Percentiles rank a stretch among this genome's conserved stretches.
Conservation (phyloP, 345 rosid species). For the Gossypium herbaceum region DNA sequence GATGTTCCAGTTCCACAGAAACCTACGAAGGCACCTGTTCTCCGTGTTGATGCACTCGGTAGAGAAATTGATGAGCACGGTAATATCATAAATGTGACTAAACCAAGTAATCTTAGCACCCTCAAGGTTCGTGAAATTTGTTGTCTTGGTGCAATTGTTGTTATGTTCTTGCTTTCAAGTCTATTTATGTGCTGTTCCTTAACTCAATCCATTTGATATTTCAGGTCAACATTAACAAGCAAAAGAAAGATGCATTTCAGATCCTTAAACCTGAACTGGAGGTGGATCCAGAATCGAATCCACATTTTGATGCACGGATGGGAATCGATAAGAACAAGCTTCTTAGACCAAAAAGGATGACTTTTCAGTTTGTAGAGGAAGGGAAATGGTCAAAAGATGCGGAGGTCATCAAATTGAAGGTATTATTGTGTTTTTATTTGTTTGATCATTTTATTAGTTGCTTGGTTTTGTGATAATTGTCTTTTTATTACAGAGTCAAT, state of each 20-base stretch:
- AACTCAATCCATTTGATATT: constrained; percentile 9
- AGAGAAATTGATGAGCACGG: constrained; percentile 98
- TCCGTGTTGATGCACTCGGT: constrained; percentile 88
- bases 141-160: not conserved
- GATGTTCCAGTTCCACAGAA: constrained; percentile 60
- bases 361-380: constrained; percentile 95
- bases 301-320: constrained; percentile 76
- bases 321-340: constrained; percentile 78
- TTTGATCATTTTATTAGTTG: constrained; percentile 8
- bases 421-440: constrained; percentile 16
- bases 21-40: constrained; percentile 84
- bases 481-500: constrained; percentile 57
- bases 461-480: constrained; percentile 17
- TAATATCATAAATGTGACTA: constrained; percentile 69
- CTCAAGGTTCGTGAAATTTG: constrained; percentile 57
- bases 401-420: constrained; percentile 76
- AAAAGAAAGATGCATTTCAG: constrained; percentile 93
- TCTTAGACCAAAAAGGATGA: constrained; percentile 84
- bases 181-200: not conserved
- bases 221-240: constrained; percentile 97
- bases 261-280: constrained; percentile 93
- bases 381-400: constrained; percentile 97
- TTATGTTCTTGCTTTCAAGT: constrained; percentile 1
- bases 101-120: constrained; percentile 93
- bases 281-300: constrained; percentile 77